Evolutionary conservation across 1,284 basidiomycete species (phyloP), one percentile per base, ranked within the genome.

Genomic region (Cutaneotrichosporon cavernicola): DNA sequence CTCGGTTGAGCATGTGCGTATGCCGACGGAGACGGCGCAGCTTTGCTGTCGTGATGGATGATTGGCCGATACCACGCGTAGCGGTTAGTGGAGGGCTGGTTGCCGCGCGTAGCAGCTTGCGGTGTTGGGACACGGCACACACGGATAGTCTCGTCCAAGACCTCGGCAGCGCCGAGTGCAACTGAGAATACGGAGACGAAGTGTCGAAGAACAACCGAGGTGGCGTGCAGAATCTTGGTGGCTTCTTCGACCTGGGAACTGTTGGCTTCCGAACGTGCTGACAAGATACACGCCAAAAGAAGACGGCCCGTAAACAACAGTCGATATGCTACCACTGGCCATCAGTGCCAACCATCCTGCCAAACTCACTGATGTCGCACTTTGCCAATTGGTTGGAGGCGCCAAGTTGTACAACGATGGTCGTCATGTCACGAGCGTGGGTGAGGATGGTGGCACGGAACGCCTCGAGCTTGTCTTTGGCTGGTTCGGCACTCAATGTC

Each of bases 61-160:
- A 60, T 50, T 21, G 65, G 65, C 2, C 65, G 59, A 16, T 66
- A 66, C 65, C 65, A 66, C 2, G 62, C 62, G 34, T 63, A 63
- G 30, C 46, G 50, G 30, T 43, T 58, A 22, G 32, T 36, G 18
- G 34, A n/a, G 1, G 40, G n/a, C 13, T 49, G 14, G 7, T 11
- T n/a, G 18, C 21, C 13, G 0, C 59, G n/a, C 0, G 59, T 30
- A 8, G 11, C 14, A 34, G 58, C 30, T 7, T 60, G 58, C 9
- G 50, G 34, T 7, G 58, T 18, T 4, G 58, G 4, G 7, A 66
- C 60, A 5, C 61, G 58, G 36, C 65, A 66, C 4, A 66, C 62
- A 2, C 65, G 58, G 26, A 62, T 66, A 2, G 68, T 69, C 51
- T 69, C 68, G 56, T 67, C 64, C 16, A 69, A 43, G 2, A 67